A percentile compares a stretch with the other conserved stretches of the same genome.
phyloP scores from a whole-genome alignment of 2,329 filamentous ascomycete species.

The Exophiala sp. region DNA sequence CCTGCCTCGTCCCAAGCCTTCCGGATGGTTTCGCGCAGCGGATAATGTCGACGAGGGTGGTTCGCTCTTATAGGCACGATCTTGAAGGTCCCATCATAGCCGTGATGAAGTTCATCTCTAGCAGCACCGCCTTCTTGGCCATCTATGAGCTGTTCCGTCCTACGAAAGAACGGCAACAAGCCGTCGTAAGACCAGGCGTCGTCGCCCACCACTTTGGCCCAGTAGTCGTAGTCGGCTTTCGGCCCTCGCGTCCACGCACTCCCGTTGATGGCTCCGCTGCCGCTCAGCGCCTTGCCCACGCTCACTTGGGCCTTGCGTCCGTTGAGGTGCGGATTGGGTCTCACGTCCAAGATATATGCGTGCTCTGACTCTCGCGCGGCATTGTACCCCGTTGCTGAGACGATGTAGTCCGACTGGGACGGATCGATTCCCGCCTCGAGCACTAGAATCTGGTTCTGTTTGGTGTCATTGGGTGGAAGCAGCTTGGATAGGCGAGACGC shows the following conservation, averaged over 20 bases:
- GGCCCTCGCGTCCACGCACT: conserved; percentile 41
- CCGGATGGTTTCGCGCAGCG: conserved; percentile 35
- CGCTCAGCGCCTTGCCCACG: conserved; percentile 38
- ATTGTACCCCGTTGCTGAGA: background rate
- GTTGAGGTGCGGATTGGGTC: conserved; percentile 9
- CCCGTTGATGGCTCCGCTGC: conserved; percentile 40
- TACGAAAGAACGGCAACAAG: conserved; percentile 44
- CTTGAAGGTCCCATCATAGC: conserved; percentile 11
- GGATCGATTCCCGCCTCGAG: conserved; percentile 19
- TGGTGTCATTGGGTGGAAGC: conserved; percentile 2
- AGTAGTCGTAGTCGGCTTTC: conserved; percentile 43
- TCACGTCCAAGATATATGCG: conserved; percentile 4
- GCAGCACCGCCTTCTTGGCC: background rate
- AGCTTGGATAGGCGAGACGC: conserved; percentile 17
- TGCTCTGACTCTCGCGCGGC: conserved; percentile 5
- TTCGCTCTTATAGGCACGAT: conserved; percentile 5
- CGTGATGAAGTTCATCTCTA: conserved; percentile 13
- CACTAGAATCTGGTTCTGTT: conserved; percentile 13
- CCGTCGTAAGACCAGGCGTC: conserved; percentile 43
- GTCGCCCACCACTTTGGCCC: conserved; percentile 41
- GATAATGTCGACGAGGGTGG: conserved; percentile 30
- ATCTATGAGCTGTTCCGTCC: conserved; percentile 32
- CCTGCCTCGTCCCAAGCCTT: conserved; percentile 38
- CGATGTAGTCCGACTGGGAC: conserved; percentile 4
- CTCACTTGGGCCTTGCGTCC: conserved; percentile 1